Evolutionary conservation across 23 red algal genomes (phyloP).

Genomic region (Gracilaria domingensis): DNA sequence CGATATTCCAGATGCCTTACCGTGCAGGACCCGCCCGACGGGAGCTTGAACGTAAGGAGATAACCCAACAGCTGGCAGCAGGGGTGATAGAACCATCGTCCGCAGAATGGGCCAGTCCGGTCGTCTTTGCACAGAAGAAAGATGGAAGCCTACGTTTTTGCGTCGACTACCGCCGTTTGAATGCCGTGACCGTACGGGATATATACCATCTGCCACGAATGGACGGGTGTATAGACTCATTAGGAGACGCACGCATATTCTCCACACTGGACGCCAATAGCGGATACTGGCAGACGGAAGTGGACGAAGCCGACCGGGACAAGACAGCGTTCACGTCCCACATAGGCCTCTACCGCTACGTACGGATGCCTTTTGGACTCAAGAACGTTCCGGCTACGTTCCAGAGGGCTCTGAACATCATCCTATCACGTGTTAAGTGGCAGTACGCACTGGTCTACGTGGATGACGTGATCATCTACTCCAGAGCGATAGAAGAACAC

Average conservation of each 20-base stretch:
- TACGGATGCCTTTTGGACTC: slow-evolving; percentile 57
- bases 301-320: slow-evolving; percentile 26
- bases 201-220: slow-evolving; percentile 41
- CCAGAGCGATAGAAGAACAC: slow-evolving; percentile 1
- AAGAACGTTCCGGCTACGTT: slow-evolving; percentile 47
- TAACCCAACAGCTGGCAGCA: neutral
- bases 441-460: slow-evolving; percentile 35
- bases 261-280: slow-evolving; percentile 42
- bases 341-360: slow-evolving; percentile 7
- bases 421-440: slow-evolving; percentile 33
- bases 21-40: neutral
- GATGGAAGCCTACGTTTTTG: slow-evolving; percentile 30
- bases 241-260: slow-evolving; percentile 37
- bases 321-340: slow-evolving; percentile 64
- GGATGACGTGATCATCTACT: slow-evolving; percentile 63
- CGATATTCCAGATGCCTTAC: slow-evolving; percentile 13
- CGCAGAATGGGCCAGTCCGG: slow-evolving; percentile 26
- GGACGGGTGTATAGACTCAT: slow-evolving; percentile 61
- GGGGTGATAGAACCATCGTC: slow-evolving; percentile 18
- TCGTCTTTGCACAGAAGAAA: slow-evolving; percentile 15
- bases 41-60: slow-evolving; percentile 13
- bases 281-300: slow-evolving; percentile 49
- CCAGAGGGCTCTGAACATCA: slow-evolving; percentile 45
- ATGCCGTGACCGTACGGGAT: slow-evolving; percentile 37
- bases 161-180: slow-evolving; percentile 44